A percentile compares a stretch with the other conserved stretches of the same genome.
Conservation (phyloP, 192 early-diverging fungal genomes). For the Entomortierella lignicola region DNA sequence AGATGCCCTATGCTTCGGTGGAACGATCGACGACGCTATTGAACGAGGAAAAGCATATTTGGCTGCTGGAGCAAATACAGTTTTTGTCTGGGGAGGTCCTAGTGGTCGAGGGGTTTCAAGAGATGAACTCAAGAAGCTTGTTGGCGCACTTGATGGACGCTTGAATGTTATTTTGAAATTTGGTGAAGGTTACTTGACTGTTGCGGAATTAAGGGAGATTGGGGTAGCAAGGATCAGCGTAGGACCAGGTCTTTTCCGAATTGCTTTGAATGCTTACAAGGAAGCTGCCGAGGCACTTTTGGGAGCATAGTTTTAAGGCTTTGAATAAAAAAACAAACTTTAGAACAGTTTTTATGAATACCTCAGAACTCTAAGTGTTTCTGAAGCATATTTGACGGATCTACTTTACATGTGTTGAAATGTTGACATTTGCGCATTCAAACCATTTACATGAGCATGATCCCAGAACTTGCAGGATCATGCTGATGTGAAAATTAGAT, state of each 20-base stretch:
- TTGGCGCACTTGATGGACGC: constrained; percentile 23
- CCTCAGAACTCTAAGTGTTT: too few relatives aligned
- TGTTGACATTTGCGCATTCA: too few relatives aligned
- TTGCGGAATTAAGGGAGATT: constrained; percentile 32
- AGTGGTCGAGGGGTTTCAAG: constrained; percentile 20
- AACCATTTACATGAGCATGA: too few relatives aligned
- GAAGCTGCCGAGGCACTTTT: constrained; percentile 27
- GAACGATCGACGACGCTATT: constrained; percentile 51
- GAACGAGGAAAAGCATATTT: constrained; percentile 55
- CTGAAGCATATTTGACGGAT: too few relatives aligned
- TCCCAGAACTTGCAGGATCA: too few relatives aligned
- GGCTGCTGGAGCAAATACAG: constrained; percentile 54
- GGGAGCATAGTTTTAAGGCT: constrained; percentile 5
- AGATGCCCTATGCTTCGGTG: constrained; percentile 37
- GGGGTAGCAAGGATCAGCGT: constrained; percentile 43
- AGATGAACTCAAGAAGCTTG: constrained; percentile 30
- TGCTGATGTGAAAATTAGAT: too few relatives aligned
- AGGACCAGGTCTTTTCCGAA: constrained; percentile 26
- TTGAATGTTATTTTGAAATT: constrained; percentile 30
- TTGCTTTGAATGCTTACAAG: constrained; percentile 42
- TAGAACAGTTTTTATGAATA: too few relatives aligned
- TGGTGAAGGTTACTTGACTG: constrained; percentile 24
- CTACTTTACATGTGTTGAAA: too few relatives aligned
- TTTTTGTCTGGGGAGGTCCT: constrained; percentile 57
- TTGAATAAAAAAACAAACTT: too few relatives aligned